These are phyloP conservation scores for Fusarium sublunatum DNA, from an alignment of 2,329 filamentous ascomycete genomes.

Conservation along the genomic window DNA sequence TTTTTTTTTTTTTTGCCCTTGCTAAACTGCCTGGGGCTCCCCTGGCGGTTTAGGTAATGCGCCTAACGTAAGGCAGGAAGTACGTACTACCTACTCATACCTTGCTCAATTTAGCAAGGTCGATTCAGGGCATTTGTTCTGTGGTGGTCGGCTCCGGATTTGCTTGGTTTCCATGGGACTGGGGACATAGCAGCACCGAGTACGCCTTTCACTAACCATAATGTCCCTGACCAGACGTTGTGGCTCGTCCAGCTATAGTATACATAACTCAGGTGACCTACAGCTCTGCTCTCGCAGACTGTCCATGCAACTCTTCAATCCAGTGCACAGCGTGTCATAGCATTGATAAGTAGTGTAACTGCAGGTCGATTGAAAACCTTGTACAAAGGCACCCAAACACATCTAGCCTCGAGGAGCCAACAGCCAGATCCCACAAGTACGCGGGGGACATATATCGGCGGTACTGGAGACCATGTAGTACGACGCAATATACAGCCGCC, in stretches of 20 bases:
- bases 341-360: constrained; percentile 24
- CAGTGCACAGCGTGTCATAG: constrained; percentile 13
- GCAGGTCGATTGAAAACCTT: constrained; percentile 11
- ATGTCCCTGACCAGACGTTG: not conserved
- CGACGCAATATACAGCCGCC: not conserved
- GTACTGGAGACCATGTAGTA: constrained; percentile 5
- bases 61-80: too few species aligned
- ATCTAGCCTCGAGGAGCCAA: constrained; percentile 4
- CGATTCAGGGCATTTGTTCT: too few species aligned
- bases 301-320: not conserved
- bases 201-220: not conserved
- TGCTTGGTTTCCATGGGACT: too few species aligned
- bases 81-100: not conserved
- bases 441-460: constrained; percentile 8
- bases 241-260: not conserved
- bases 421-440: constrained; percentile 18
- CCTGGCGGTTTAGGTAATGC: constrained; percentile 13
- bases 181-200: not conserved
- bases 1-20: constrained; percentile 28
- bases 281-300: not conserved
- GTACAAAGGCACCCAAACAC: constrained; percentile 8
- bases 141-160: too few species aligned
- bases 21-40: constrained; percentile 5
- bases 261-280: not conserved
- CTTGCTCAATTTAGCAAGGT: too few species aligned